These are phyloP conservation scores for Penicillium vulpinum DNA, from an alignment of 2,329 filamentous ascomycete species.

Conservation along the genomic window DNA sequence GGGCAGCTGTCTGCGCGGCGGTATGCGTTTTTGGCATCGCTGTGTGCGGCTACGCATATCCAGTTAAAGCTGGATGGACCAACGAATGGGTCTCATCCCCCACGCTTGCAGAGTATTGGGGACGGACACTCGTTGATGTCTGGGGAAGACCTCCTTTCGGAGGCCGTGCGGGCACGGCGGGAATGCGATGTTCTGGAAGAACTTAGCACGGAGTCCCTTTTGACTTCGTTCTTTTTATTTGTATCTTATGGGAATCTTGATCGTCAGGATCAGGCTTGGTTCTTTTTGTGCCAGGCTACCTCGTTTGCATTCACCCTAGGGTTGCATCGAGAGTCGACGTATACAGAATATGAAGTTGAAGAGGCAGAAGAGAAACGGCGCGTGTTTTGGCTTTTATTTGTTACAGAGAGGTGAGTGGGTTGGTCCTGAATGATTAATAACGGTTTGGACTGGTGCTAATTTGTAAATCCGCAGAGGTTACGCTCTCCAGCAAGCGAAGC, in stretches of 20 bases:
- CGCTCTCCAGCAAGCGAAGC: slow-evolving; percentile 68
- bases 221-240: slow-evolving; percentile 79
- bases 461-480: slow-evolving; percentile 56
- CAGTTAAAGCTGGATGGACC: slow-evolving; percentile 44
- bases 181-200: slow-evolving; percentile 44
- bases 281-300: slow-evolving; percentile 72
- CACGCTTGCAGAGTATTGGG: slow-evolving; percentile 49
- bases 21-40: slow-evolving; percentile 44
- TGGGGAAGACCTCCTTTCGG: slow-evolving; percentile 66
- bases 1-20: slow-evolving; percentile 48
- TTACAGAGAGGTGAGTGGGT: slow-evolving; percentile 63
- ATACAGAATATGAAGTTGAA: slow-evolving; percentile 48
- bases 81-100: slow-evolving; percentile 22
- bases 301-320: slow-evolving; percentile 57
- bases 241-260: slow-evolving; percentile 70
- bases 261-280: slow-evolving; percentile 76
- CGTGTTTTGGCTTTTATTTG: slow-evolving; percentile 71
- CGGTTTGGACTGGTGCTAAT: not conserved
- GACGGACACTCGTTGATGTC: slow-evolving; percentile 61
- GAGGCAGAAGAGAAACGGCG: slow-evolving; percentile 66
- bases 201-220: slow-evolving; percentile 45
- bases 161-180: slow-evolving; percentile 52
- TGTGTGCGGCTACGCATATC: slow-evolving; percentile 49
- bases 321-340: slow-evolving; percentile 50
- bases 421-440: not conserved